Base-by-base conservation (phyloP, 1,139 yeast genomes). In the Pneumocystis carinii region DNA sequence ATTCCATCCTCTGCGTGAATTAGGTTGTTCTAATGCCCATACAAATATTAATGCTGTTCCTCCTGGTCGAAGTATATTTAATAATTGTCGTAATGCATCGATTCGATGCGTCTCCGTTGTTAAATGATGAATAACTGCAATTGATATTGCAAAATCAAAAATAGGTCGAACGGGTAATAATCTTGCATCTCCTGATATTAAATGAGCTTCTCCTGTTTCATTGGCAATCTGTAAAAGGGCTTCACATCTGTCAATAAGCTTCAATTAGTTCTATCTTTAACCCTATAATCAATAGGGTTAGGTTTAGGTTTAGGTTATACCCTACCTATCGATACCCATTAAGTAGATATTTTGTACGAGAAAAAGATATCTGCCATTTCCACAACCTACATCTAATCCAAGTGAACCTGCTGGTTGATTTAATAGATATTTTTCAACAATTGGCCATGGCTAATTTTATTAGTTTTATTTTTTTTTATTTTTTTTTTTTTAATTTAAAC, bases 121-220 rank as follows among this genome's bases (percentile, higher is more conserved):
- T 75, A 94, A 90, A 73, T 92, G 98, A 71, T 92, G 98, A 24
- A 92, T 85, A 17, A 94, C 98, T 0, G 98, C 98, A 62, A 92
- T 90, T 14, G 95, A 86, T 39, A 94, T 87, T 3, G 95, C 97
- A 77, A 92, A 92, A 70, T 92, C 97, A 42, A 87, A 86, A 27
- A 57, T 12, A 1, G 77, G 74, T 17, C 74, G 69, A 39, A 77
- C 74, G 1, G 78, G 78, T 73, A 86, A 94, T 8, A 96, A 96
- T 65, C 87, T 75, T 39, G 73, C 71, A 65, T 89, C 75, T 1
- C 94, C 95, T 73, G 90, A 97, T 1, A 94, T 86, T 3, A 88
- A 82, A 58, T 84, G 76, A 8, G 84, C 77, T 67, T 83, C 85
- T 65, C 69, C 68, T 6, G 65, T 63, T 19, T 59, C 78, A 62